Evolutionary conservation across 805 yeast species (phyloP), one percentile per base, ranked within the genome.

Genomic region (Isabelozyma heimii): DNA sequence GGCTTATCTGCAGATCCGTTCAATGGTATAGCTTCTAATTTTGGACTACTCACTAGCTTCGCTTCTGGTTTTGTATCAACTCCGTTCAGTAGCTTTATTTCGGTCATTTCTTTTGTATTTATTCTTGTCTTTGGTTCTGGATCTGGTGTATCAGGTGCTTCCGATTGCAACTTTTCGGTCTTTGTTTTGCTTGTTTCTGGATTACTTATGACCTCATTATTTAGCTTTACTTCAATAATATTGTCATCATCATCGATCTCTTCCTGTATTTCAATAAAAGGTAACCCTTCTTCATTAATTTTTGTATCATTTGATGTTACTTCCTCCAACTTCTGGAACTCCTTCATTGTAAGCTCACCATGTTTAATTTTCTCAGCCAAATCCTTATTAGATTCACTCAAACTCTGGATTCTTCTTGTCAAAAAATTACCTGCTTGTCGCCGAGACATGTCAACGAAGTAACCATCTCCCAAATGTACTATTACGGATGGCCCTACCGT

Each of bases 211-310:
- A 37, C 8, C n/a, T 51, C 52, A 37, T 65, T 56, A 44, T 67
- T 70, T 9, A 70, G 43, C 42, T 55, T 66, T 5, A 56, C 67
- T 7, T 54, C 52, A 2, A 87, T 61, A 1, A 91, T 76, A 51
- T 87, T 82, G 0, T 83, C 97, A n/a, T 87, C 84, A 0, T 89
- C 97, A 64, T 91, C 97, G 37, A 91, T 65, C 46, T 62, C 67
- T 60, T 91, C 97, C 46, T 84, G 75, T 17, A 91, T 91, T 49
- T 91, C 97, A 83, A 90, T 82, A 20, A 88, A 70, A 0, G 89
- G 91, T 2, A 84, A 57, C 1, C 75, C 82, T 13, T 79, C 83
- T 3, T 71, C 81, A 17, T 70, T 69, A 8, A 56, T 47, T 20
- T 51, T 26, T 16, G 52, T 50, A 17, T 50, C 50, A 26, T 50